These are phyloP conservation scores for Trichoderma cornu-damae DNA, from an alignment of 2,329 filamentous ascomycete species.

Conservation along the genomic window DNA sequence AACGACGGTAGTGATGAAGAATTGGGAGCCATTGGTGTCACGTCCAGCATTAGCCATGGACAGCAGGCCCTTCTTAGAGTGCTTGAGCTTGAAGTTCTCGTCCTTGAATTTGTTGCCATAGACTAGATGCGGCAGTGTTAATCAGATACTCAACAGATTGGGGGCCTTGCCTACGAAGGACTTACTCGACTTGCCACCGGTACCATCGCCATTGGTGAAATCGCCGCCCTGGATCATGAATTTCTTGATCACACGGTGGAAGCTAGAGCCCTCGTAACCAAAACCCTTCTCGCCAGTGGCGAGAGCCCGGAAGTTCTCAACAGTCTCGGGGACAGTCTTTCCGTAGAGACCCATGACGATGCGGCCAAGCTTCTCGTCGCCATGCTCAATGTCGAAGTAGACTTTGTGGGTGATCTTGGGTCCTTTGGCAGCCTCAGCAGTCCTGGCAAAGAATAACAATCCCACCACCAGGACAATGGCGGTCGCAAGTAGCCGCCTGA, in stretches of 20 bases:
- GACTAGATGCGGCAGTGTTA: conserved; percentile 42
- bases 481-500: conserved; percentile 66
- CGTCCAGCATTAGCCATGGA: conserved; percentile 83
- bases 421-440: conserved; percentile 70
- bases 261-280: conserved; percentile 73
- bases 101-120: conserved; percentile 80
- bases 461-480: conserved; percentile 70
- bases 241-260: conserved; percentile 86
- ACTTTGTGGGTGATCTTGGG: conserved; percentile 96
- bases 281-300: conserved; percentile 83
- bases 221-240: conserved; percentile 93
- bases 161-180: conserved; percentile 20
- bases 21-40: conserved; percentile 84
- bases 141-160: neutral
- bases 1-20: conserved; percentile 83
- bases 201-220: conserved; percentile 78
- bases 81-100: conserved; percentile 95
- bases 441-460: conserved; percentile 70
- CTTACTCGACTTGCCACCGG: conserved; percentile 78
- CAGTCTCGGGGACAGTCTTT: conserved; percentile 75
- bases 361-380: conserved; percentile 67
- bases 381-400: conserved; percentile 78
- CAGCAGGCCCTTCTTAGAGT: conserved; percentile 76
- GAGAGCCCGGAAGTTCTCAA: conserved; percentile 71
- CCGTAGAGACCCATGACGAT: conserved; percentile 81